phyloP scores from a whole-genome alignment of 139 green algal species.

The Coelastrella sp. region DNA sequence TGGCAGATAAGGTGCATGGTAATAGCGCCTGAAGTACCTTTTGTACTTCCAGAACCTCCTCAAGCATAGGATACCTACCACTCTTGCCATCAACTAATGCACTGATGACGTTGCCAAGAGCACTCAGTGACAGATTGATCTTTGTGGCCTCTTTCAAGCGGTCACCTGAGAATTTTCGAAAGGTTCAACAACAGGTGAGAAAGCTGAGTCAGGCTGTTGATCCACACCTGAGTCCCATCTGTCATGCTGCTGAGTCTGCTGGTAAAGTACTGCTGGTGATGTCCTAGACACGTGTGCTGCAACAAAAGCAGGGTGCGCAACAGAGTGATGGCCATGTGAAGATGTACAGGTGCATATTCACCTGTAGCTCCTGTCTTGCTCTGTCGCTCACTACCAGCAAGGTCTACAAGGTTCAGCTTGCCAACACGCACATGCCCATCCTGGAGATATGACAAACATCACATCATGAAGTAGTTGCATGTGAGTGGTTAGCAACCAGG shows the following conservation, averaged over 20 bases:
- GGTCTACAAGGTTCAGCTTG: slow-evolving; percentile 93
- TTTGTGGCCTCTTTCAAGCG: slow-evolving; percentile 82
- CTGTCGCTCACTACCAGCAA: slow-evolving; percentile 88
- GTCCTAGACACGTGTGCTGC: too few relatives aligned
- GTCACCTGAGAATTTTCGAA: slow-evolving; percentile 71
- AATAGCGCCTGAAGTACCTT: too few relatives aligned
- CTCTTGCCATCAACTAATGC: slow-evolving; percentile 77
- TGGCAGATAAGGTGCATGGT: too few relatives aligned
- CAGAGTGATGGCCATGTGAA: too few relatives aligned
- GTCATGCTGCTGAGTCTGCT: too few relatives aligned
- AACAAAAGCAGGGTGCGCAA: too few relatives aligned
- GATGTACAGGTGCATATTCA: too few relatives aligned
- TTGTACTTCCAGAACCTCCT: too few relatives aligned
- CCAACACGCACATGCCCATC: slow-evolving; percentile 78
- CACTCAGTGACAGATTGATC: slow-evolving; percentile 77
- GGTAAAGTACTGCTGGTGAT: too few relatives aligned
- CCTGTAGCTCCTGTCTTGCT: slow-evolving; percentile 66
- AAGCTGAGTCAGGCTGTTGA: too few relatives aligned
- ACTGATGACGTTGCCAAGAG: slow-evolving; percentile 81
- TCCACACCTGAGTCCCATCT: too few relatives aligned
- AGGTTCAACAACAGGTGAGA: not conserved
- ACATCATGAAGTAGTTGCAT: not conserved
- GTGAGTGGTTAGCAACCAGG: not conserved
- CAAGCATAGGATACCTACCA: slow-evolving; percentile 44
- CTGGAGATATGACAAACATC: not conserved